Percentiles rank a stretch among this genome's conserved stretches.
These are phyloP conservation scores for Rubia peregrina DNA, from an alignment of 305 asterid genomes.

Conservation along the genomic window DNA sequence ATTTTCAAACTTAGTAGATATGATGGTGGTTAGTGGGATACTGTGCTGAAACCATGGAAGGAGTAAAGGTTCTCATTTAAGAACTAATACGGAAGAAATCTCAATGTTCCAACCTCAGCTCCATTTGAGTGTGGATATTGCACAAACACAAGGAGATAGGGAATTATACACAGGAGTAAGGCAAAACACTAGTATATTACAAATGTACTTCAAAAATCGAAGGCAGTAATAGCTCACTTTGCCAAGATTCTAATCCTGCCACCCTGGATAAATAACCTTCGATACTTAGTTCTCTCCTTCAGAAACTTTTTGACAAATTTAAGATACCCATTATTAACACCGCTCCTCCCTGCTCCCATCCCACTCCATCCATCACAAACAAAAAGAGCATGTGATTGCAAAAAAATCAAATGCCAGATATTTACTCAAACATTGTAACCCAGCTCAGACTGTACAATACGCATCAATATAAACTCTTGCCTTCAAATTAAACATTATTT, in stretches of 20 bases:
- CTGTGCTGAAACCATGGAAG: not conserved
- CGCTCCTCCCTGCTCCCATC: not conserved
- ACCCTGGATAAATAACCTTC: not conserved
- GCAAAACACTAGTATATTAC: not conserved
- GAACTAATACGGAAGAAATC: not conserved
- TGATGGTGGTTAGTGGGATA: not conserved
- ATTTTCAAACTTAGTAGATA: not conserved
- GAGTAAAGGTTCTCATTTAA: not conserved
- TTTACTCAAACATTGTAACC: not conserved
- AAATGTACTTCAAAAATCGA: too few relatives aligned
- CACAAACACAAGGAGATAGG: not conserved
- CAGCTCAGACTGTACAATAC: not conserved
- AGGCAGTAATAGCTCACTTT: not conserved
- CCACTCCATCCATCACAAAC: not conserved
- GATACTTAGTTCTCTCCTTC: not conserved
- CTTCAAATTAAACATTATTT: not conserved
- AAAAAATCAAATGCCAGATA: not conserved
- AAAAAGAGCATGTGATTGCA: not conserved
- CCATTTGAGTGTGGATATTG: not conserved
- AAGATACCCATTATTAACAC: not conserved
- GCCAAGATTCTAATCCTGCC: not conserved
- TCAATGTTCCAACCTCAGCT: not conserved
- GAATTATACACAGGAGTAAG: not conserved
- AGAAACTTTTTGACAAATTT: not conserved
- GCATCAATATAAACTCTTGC: not conserved